Percentiles rank a stretch among this genome's conserved stretches.
phyloP scores from a whole-genome alignment of 106 monocot genomes.

The Apostasia shenzhenica region DNA sequence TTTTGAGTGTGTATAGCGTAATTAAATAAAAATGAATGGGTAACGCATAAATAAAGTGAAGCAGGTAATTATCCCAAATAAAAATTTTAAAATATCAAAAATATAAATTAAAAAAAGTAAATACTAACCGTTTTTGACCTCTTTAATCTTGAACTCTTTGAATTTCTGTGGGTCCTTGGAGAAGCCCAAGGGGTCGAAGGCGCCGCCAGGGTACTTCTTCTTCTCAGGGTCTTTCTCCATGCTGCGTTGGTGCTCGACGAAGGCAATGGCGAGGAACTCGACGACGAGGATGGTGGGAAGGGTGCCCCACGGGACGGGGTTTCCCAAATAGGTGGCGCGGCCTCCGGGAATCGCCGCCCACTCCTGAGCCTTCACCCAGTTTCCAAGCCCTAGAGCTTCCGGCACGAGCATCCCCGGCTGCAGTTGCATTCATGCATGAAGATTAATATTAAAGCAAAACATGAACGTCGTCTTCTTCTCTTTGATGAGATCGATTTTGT shows the following conservation, averaged over 20 bases:
- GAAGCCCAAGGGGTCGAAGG: conserved; percentile 90
- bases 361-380: conserved; percentile 97
- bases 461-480: background rate
- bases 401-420: conserved; percentile 85
- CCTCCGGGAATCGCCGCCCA: conserved; percentile 89
- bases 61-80: no score
- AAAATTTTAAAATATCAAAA: no score
- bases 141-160: conserved; percentile 90
- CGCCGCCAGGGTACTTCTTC: conserved; percentile 95
- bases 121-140: conserved; percentile 79
- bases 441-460: background rate
- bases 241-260: conserved; percentile 93
- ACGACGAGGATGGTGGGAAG: conserved; percentile 82
- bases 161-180: conserved; percentile 88
- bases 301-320: conserved; percentile 92
- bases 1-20: no score
- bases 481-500: no score
- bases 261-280: conserved; percentile 81
- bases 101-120: background rate
- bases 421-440: conserved; percentile 25
- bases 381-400: conserved; percentile 84
- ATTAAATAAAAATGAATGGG: no score
- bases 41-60: no score
- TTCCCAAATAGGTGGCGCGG: conserved; percentile 85
- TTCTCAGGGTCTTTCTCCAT: conserved; percentile 99